A percentile compares a stretch with the other conserved stretches of the same genome.
These are phyloP conservation scores for Hygrophoropsis aurantiaca DNA, from an alignment of 768 basidiomycete genomes.

Conservation along the genomic window DNA sequence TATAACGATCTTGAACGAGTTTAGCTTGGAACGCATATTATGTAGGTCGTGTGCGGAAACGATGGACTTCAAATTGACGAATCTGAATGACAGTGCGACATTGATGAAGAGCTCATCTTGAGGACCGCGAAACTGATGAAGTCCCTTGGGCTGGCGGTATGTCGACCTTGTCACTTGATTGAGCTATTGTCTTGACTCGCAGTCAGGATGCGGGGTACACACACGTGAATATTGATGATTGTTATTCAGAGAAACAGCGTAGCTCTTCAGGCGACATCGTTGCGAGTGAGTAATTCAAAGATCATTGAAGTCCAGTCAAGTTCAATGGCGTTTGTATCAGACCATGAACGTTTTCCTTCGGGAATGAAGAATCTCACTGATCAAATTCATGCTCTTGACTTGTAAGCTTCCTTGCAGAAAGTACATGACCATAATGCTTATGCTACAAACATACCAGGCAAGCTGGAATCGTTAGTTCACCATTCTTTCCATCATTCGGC, in stretches of 20 bases:
- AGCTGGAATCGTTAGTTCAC: constrained; percentile 55
- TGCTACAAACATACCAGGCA: constrained; percentile 35
- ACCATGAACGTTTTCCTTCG: constrained; percentile 49
- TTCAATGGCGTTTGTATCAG: constrained; percentile 29
- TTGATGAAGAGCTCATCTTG: constrained; percentile 52
- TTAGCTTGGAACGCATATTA: constrained; percentile 72
- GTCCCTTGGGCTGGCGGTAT: constrained; percentile 48
- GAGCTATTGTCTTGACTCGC: not conserved
- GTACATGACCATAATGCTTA: constrained; percentile 8
- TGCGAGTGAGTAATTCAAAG: constrained; percentile 39
- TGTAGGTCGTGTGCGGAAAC: constrained; percentile 32
- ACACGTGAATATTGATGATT: constrained; percentile 64
- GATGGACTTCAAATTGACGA: not conserved
- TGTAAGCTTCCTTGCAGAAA: constrained; percentile 54
- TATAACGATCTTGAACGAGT: too few relatives aligned
- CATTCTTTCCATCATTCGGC: not conserved
- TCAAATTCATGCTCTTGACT: constrained; percentile 52
- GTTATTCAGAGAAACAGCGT: constrained; percentile 60
- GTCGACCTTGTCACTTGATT: constrained; percentile 8
- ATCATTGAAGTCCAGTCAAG: not conserved
- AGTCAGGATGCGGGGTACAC: constrained; percentile 57
- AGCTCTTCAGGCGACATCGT: constrained; percentile 53
- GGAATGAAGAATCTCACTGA: constrained; percentile 60
- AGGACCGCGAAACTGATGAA: constrained; percentile 51
- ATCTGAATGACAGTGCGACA: constrained; percentile 47